Percentiles rank a stretch among this genome's conserved stretches.
Conservation (phyloP, 345 rosid species). For the Gossypium bickii region DNA sequence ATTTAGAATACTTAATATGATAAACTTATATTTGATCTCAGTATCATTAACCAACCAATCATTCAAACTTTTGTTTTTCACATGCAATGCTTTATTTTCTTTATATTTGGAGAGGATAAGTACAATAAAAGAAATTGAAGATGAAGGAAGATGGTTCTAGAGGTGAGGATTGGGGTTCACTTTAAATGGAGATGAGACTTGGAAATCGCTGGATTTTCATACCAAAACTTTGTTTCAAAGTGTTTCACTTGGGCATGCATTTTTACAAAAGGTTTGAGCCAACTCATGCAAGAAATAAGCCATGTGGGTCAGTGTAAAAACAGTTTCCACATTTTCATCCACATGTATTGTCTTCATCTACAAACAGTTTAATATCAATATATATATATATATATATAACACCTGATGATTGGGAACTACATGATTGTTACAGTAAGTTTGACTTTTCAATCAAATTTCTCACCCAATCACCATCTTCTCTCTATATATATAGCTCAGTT, state of each 20-base stretch:
- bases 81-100: not conserved
- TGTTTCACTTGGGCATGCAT: not conserved
- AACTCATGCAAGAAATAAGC: slow-evolving; percentile 19
- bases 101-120: not conserved
- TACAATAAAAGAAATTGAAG: not conserved
- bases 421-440: not conserved
- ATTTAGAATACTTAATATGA: not conserved
- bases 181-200: slow-evolving; percentile 16
- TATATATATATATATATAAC: not conserved
- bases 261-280: not conserved
- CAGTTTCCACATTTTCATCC: not conserved
- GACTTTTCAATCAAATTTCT: not conserved
- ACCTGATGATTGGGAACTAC: not conserved
- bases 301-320: slow-evolving; percentile 23
- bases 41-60: too few species aligned
- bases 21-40: not conserved
- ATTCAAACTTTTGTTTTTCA: too few species aligned
- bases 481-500: not conserved
- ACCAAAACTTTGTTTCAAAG: not conserved
- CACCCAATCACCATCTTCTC: not conserved
- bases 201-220: not conserved
- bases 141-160: slow-evolving; percentile 11
- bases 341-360: not conserved
- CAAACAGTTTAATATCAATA: not conserved
- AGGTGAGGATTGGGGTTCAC: not conserved